Evolutionary conservation across 257 asterid genomes (phyloP).

Genomic region (Thymus mandschuricus): DNA sequence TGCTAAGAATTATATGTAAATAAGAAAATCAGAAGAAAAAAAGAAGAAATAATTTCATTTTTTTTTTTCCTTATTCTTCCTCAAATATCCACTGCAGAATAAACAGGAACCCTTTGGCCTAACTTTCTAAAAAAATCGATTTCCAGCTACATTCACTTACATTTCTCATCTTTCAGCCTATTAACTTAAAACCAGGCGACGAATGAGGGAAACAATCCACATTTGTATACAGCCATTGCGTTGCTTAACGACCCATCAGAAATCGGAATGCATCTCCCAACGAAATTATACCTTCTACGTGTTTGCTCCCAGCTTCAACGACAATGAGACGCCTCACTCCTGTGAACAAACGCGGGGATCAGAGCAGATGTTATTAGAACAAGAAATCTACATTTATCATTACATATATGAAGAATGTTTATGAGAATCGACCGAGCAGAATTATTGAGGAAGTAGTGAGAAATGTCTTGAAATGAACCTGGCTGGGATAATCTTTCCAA

Average conservation of each 20-base stretch:
- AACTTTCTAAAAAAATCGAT: slow-evolving; percentile 27
- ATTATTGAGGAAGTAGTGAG: not conserved
- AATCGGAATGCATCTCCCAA: slow-evolving; percentile 77
- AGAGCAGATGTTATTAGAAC: not conserved
- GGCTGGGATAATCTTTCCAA: slow-evolving; percentile 91
- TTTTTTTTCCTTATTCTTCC: slow-evolving; percentile 26
- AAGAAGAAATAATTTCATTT: slow-evolving; percentile 9
- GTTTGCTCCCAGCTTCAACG: slow-evolving; percentile 98
- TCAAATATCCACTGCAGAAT: slow-evolving; percentile 30
- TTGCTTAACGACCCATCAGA: slow-evolving; percentile 55
- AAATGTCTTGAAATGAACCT: slow-evolving; percentile 45
- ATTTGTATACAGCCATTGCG: slow-evolving; percentile 38
- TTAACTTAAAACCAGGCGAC: slow-evolving; percentile 48
- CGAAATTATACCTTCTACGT: slow-evolving; percentile 83
- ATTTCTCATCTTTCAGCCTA: slow-evolving; percentile 46
- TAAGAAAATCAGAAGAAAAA: not conserved
- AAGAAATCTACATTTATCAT: not conserved
- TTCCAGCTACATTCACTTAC: slow-evolving; percentile 39
- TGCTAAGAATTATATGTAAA: slow-evolving; percentile 29
- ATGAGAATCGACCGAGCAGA: not conserved
- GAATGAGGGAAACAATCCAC: slow-evolving; percentile 39
- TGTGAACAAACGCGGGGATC: slow-evolving; percentile 30
- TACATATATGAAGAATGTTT: not conserved
- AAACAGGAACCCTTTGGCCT: slow-evolving; percentile 27
- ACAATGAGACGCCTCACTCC: slow-evolving; percentile 85